phyloP scores from a whole-genome alignment of 768 basidiomycete genomes.

The Lentinula aciculospora region DNA sequence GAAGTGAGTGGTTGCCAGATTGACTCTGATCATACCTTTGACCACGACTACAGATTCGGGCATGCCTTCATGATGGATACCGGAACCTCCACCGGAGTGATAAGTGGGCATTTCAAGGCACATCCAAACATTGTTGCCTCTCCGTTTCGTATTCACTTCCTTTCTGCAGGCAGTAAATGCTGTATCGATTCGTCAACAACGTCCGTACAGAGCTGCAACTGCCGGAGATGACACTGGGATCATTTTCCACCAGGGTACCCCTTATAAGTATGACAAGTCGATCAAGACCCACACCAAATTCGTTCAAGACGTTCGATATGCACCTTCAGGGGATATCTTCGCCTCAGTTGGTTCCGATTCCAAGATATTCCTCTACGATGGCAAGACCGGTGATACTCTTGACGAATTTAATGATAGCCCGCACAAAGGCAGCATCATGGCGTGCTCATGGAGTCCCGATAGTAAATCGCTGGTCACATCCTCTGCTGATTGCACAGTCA shows the following conservation, averaged over 20 bases:
- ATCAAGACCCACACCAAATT: slow-evolving; percentile 89
- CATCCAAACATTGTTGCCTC: slow-evolving; percentile 16
- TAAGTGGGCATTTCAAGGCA: slow-evolving; percentile 84
- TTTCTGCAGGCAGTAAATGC: slow-evolving; percentile 69
- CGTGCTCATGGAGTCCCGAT: slow-evolving; percentile 76
- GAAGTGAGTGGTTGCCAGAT: slow-evolving; percentile 45
- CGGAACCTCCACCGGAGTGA: slow-evolving; percentile 83
- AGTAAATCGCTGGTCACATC: slow-evolving; percentile 74
- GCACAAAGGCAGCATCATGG: slow-evolving; percentile 73
- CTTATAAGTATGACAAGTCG: slow-evolving; percentile 88
- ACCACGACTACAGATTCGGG: slow-evolving; percentile 55
- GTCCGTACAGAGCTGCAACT: slow-evolving; percentile 89
- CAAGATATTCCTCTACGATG: slow-evolving; percentile 87
- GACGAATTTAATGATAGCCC: slow-evolving; percentile 61
- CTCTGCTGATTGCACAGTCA: slow-evolving; percentile 82
- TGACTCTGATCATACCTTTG: neutral
- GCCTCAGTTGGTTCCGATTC: slow-evolving; percentile 86
- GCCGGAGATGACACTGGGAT: slow-evolving; percentile 81
- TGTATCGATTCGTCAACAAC: slow-evolving; percentile 79
- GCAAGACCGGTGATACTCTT: slow-evolving; percentile 77
- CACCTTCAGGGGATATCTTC: slow-evolving; percentile 78
- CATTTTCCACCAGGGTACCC: slow-evolving; percentile 81
- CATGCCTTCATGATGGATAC: slow-evolving; percentile 80
- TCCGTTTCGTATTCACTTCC: neutral
- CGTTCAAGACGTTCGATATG: slow-evolving; percentile 84